These are phyloP conservation scores for Pseudonectria foliicola DNA, from an alignment of 2,329 filamentous ascomycete species.

Conservation along the genomic window DNA sequence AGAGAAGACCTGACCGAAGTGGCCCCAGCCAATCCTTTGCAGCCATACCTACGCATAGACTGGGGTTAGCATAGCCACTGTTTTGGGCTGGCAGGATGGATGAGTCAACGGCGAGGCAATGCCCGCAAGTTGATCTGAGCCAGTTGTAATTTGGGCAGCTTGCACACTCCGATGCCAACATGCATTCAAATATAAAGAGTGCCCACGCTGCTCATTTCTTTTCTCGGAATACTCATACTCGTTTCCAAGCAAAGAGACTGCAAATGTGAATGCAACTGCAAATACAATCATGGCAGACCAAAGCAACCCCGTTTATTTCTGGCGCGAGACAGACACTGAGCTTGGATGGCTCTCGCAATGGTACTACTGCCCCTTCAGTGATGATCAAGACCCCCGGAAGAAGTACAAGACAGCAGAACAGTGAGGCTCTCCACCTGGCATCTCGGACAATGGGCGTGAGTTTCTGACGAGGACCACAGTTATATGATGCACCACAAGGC, in stretches of 20 bases:
- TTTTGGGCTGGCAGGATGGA: no score
- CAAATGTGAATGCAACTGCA: background rate
- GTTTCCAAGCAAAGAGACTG: no score
- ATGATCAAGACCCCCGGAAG: slow-evolving; percentile 26
- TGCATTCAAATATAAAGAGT: no score
- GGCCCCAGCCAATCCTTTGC: no score
- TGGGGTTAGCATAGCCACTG: no score
- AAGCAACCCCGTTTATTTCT: slow-evolving; percentile 35
- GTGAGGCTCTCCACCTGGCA: slow-evolving; percentile 21
- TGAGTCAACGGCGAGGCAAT: slow-evolving; percentile 1
- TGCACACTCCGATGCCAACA: background rate
- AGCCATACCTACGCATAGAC: no score
- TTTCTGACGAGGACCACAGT: slow-evolving; percentile 16
- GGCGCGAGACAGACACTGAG: slow-evolving; percentile 36
- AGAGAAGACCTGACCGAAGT: no score
- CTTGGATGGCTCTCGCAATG: slow-evolving; percentile 58
- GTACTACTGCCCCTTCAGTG: slow-evolving; percentile 45
- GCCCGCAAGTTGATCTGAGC: no score
- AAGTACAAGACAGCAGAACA: slow-evolving; percentile 47
- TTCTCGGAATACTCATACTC: no score
- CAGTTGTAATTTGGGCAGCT: background rate
- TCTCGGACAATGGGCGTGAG: no score
- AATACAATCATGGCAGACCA: background rate
- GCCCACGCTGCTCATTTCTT: no score
- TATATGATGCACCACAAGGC: slow-evolving; percentile 53